Evolutionary conservation across 208 protist species (phyloP).

Genomic region (Blechomonas ayalai): DNA sequence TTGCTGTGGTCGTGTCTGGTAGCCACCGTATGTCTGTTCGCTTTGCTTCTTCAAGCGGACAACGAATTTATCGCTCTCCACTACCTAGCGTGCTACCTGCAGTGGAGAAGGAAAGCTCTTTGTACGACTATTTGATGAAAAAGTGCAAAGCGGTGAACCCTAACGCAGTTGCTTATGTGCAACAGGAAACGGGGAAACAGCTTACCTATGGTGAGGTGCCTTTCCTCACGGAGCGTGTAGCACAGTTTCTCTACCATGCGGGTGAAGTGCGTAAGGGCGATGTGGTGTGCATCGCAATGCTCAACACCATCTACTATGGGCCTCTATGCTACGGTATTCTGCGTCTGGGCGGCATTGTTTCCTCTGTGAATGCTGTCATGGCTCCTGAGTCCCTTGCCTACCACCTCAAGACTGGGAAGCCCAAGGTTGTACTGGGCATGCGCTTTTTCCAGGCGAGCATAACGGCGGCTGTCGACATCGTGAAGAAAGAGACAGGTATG

Average conservation of each 20-base stretch:
- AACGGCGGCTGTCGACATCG: slow-evolving; percentile 16
- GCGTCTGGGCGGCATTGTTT: slow-evolving; percentile 20
- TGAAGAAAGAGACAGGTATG: slow-evolving; percentile 19
- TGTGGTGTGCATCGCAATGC: slow-evolving; percentile 18
- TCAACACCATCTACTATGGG: slow-evolving; percentile 19
- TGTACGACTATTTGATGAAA: slow-evolving; percentile 25
- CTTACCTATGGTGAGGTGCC: slow-evolving; percentile 20
- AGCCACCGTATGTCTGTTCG: too few relatives aligned
- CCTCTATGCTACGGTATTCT: slow-evolving; percentile 17
- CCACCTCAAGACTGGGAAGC: slow-evolving; percentile 9
- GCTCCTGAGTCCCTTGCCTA: slow-evolving; percentile 9
- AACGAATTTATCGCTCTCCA: slow-evolving; percentile 21
- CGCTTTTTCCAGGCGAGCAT: slow-evolving; percentile 24
- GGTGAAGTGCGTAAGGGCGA: slow-evolving; percentile 19
- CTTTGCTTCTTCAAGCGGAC: neutral
- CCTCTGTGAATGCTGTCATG: slow-evolving; percentile 17
- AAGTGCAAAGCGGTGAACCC: slow-evolving; percentile 11
- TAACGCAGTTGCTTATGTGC: slow-evolving; percentile 13
- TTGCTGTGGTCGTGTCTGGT: too few relatives aligned
- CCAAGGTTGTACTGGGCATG: slow-evolving; percentile 16
- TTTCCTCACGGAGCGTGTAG: slow-evolving; percentile 9
- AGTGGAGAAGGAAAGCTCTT: slow-evolving; percentile 9
- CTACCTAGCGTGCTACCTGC: slow-evolving; percentile 12
- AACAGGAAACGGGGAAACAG: slow-evolving; percentile 20
- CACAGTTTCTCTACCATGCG: slow-evolving; percentile 21